Conservation (phyloP, 2,329 filamentous ascomycete genomes). For the Neurospora sp. region DNA sequence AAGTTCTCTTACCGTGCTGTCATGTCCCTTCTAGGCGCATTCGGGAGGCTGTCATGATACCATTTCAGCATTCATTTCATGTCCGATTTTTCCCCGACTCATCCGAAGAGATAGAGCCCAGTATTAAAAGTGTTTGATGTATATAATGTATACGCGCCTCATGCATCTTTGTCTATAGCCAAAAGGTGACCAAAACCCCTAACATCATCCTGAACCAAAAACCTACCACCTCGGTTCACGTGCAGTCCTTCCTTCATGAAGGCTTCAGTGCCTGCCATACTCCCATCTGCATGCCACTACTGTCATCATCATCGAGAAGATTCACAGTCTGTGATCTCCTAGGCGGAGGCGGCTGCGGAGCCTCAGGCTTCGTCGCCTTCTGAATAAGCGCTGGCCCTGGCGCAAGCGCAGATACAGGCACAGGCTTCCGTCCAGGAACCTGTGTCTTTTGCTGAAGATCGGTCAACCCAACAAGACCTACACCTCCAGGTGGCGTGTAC, state of each 20-base stretch:
- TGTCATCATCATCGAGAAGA: slow-evolving; percentile 35
- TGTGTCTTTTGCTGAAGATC: slow-evolving; percentile 13
- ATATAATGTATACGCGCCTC: not conserved
- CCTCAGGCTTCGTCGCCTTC: slow-evolving; percentile 17
- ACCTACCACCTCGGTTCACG: not conserved
- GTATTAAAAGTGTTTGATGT: not conserved
- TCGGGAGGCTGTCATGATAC: not conserved
- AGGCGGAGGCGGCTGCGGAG: slow-evolving; percentile 20
- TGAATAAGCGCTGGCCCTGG: not conserved
- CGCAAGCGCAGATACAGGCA: slow-evolving; percentile 6
- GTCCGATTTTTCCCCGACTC: not conserved
- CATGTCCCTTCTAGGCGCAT: not conserved
- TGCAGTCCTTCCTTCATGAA: slow-evolving; percentile 5
- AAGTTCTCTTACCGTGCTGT: not conserved
- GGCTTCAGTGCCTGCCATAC: slow-evolving; percentile 49
- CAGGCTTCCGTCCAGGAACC: slow-evolving; percentile 17
- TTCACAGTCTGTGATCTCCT: slow-evolving; percentile 31
- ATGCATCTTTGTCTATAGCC: not conserved
- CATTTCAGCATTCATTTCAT: not conserved
- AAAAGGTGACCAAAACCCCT: not conserved
- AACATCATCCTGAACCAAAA: not conserved
- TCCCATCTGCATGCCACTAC: slow-evolving; percentile 31
- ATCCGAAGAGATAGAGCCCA: not conserved
- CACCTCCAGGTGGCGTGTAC: slow-evolving; percentile 13
- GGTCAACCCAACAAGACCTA: slow-evolving; percentile 14